A percentile compares a stretch with the other conserved stretches of the same genome.
Evolutionary conservation across 2,329 filamentous ascomycete genomes (phyloP).

Genomic region (Scopulariopsis brevicaulis): DNA sequence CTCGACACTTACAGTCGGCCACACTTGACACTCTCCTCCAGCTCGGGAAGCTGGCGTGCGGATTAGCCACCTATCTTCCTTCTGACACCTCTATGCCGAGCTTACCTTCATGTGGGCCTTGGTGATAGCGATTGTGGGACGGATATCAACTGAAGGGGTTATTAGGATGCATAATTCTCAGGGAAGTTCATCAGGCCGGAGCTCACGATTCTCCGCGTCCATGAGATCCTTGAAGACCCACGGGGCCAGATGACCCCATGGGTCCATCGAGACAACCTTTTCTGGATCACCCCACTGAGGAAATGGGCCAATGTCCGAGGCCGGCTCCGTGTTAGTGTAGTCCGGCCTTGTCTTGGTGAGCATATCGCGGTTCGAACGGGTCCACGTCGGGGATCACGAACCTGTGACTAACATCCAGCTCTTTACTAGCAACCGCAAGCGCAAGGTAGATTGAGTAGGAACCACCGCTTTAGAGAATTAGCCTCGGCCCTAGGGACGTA

Average conservation of each 20-base stretch:
- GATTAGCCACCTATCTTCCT: constrained; percentile 4
- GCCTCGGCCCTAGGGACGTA: background rate
- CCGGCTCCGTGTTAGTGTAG: constrained; percentile 73
- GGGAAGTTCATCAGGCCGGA: background rate
- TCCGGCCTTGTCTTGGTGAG: constrained; percentile 30
- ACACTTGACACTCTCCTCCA: constrained; percentile 74
- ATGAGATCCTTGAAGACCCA: constrained; percentile 76
- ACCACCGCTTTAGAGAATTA: constrained; percentile 41
- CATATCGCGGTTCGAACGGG: background rate
- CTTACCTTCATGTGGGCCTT: constrained; percentile 78
- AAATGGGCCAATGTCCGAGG: constrained; percentile 80
- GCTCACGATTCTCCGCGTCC: constrained; percentile 55
- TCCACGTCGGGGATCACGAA: constrained; percentile 14
- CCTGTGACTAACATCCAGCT: constrained; percentile 73
- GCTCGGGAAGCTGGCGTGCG: constrained; percentile 60
- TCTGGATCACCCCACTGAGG: constrained; percentile 79
- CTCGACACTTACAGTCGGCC: constrained; percentile 52
- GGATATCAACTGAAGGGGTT: constrained; percentile 55
- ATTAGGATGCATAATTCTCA: background rate
- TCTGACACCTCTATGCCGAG: background rate
- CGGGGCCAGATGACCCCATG: constrained; percentile 76
- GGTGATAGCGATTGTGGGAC: constrained; percentile 85
- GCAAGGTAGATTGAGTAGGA: constrained; percentile 96
- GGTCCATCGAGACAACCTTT: constrained; percentile 98
- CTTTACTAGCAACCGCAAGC: constrained; percentile 81